phyloP scores from a whole-genome alignment of 176 grass and related monocot genomes.

The Avena eriantha region DNA sequence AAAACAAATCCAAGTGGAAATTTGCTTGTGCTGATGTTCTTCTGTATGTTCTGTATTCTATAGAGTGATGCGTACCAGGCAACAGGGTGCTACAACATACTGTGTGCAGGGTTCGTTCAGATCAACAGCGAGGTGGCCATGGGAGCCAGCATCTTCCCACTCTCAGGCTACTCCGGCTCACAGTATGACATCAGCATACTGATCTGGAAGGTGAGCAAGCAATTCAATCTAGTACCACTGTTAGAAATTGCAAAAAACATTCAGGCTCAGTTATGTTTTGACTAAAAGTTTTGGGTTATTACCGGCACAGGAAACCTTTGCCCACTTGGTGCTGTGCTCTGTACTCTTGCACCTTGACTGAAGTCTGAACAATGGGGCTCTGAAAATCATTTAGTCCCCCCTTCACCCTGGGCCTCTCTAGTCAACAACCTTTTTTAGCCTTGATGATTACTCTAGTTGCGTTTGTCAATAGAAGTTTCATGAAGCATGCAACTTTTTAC shows the following conservation, averaged over 20 bases:
- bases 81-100: constrained; percentile 93
- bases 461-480: constrained; percentile 47
- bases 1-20: neutral
- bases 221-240: neutral
- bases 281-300: no score
- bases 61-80: constrained; percentile 91
- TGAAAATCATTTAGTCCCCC: constrained; percentile 42
- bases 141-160: constrained; percentile 83
- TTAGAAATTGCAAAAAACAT: constrained; percentile 38
- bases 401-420: constrained; percentile 24
- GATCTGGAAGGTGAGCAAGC: constrained; percentile 86
- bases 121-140: constrained; percentile 87
- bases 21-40: constrained; percentile 9
- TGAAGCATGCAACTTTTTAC: constrained; percentile 53
- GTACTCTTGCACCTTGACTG: constrained; percentile 48
- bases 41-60: neutral
- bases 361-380: constrained; percentile 15
- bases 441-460: constrained; percentile 53
- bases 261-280: neutral
- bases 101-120: constrained; percentile 94
- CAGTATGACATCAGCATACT: constrained; percentile 97
- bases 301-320: constrained; percentile 26
- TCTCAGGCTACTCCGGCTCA: constrained; percentile 72
- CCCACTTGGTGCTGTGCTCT: constrained; percentile 56
- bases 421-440: constrained; percentile 44